Percentiles rank a stretch among this genome's conserved stretches.
Conservation (phyloP, 2,329 filamentous ascomycete species). For the Pseudogymnoascus sp. region DNA sequence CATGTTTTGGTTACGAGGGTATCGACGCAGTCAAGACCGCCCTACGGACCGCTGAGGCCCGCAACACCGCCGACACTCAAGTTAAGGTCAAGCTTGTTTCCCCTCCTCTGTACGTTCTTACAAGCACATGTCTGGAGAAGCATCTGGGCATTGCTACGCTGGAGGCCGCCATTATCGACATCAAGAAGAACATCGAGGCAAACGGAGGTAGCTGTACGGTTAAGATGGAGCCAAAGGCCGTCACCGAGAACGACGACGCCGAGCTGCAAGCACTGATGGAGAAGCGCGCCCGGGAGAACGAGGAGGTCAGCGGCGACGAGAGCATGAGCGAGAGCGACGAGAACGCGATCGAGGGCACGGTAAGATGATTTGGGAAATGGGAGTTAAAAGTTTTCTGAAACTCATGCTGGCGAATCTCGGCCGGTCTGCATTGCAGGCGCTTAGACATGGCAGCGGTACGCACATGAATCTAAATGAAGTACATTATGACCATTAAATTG, state of each 20-base stretch:
- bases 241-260: constrained; percentile 96
- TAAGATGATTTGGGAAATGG: constrained; percentile 22
- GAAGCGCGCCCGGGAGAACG: constrained; percentile 96
- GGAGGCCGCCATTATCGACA: constrained; percentile 82
- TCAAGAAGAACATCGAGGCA: constrained; percentile 68
- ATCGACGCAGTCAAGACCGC: constrained; percentile 97
- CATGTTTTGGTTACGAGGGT: constrained; percentile 90
- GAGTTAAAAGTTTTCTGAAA: constrained; percentile 11
- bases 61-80: constrained; percentile 85
- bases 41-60: constrained; percentile 80
- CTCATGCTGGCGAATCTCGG: constrained; percentile 8
- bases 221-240: constrained; percentile 99
- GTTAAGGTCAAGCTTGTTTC: constrained; percentile 99
- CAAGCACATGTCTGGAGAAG: constrained; percentile 94
- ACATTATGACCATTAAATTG: constrained; percentile 10
- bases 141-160: constrained; percentile 71
- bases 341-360: constrained; percentile 52
- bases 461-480: constrained; percentile 7
- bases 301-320: constrained; percentile 95
- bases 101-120: constrained; percentile 91
- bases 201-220: constrained; percentile 74
- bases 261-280: constrained; percentile 98
- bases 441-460: constrained; percentile 9
- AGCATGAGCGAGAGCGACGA: constrained; percentile 93
- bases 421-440: constrained; percentile 12